Evolutionary conservation across 257 asterid genomes (phyloP).

Genomic region (Catharanthus roseus): DNA sequence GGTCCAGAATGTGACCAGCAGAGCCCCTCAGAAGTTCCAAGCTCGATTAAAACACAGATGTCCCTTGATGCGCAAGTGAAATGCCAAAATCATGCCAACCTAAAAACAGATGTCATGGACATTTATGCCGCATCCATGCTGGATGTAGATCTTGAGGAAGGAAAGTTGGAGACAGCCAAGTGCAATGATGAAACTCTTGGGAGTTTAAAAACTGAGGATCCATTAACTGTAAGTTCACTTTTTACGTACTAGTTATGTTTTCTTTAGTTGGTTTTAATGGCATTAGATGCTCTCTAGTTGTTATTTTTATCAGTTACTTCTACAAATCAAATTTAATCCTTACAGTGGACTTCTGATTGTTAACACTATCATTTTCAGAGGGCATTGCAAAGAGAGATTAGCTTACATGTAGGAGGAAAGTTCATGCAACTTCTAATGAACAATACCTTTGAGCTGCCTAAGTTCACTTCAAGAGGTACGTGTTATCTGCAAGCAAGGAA

Average conservation of each 20-base stretch:
- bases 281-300: not conserved
- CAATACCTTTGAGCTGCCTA: slow-evolving; percentile 63
- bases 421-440: slow-evolving; percentile 75
- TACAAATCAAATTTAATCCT: not conserved
- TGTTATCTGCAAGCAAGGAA: not conserved
- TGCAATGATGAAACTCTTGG: slow-evolving; percentile 36
- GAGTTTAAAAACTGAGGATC: slow-evolving; percentile 52
- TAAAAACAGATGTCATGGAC: slow-evolving; percentile 42
- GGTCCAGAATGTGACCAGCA: slow-evolving; percentile 19
- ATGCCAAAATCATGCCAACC: slow-evolving; percentile 32
- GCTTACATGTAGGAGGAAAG: slow-evolving; percentile 65
- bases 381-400: slow-evolving; percentile 61
- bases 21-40: slow-evolving; percentile 28
- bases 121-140: slow-evolving; percentile 33
- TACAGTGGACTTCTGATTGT: not conserved
- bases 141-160: slow-evolving; percentile 63
- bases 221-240: slow-evolving; percentile 45
- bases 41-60: slow-evolving; percentile 35
- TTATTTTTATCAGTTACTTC: not conserved
- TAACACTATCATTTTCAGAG: slow-evolving; percentile 39
- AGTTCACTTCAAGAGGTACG: slow-evolving; percentile 73
- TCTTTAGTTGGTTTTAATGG: not conserved
- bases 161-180: slow-evolving; percentile 44
- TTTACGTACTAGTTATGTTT: slow-evolving; percentile 8
- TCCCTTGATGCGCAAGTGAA: slow-evolving; percentile 36